Conservation (phyloP, 441 rosid species). For the Gossypium gossypioides region DNA sequence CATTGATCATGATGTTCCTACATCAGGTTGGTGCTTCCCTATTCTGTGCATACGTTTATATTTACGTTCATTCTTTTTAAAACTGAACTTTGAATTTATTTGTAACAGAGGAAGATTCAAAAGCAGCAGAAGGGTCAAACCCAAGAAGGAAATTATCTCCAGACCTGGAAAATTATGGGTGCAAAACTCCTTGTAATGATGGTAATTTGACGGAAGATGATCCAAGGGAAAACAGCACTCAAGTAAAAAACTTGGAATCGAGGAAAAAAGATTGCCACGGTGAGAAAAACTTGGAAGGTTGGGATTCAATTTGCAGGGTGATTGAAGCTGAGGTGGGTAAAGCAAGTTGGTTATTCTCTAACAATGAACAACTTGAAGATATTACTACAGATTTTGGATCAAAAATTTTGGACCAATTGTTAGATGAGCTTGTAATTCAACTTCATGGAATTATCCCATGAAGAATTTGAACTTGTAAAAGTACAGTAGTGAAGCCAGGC, state of each 20-base stretch:
- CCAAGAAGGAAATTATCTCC: slow-evolving; percentile 39
- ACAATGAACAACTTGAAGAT: slow-evolving; percentile 31
- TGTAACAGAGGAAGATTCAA: slow-evolving; percentile 26
- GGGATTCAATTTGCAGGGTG: slow-evolving; percentile 31
- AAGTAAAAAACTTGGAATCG: slow-evolving; percentile 14
- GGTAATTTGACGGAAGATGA: slow-evolving; percentile 16
- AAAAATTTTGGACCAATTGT: slow-evolving; percentile 37
- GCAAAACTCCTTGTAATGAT: slow-evolving; percentile 17
- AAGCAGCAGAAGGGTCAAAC: slow-evolving; percentile 12
- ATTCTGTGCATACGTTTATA: neutral
- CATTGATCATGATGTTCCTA: slow-evolving; percentile 21
- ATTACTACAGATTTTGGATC: slow-evolving; percentile 33
- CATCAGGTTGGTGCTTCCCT: slow-evolving; percentile 30
- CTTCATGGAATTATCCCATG: slow-evolving; percentile 4
- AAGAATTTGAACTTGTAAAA: slow-evolving; percentile 17
- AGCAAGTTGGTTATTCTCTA: slow-evolving; percentile 25
- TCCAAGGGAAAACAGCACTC: slow-evolving; percentile 8
- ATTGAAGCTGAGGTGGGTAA: slow-evolving; percentile 23
- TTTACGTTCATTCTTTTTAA: neutral
- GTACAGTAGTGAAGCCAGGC: neutral
- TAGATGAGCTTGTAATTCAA: slow-evolving; percentile 41
- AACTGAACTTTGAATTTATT: neutral
- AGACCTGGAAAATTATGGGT: slow-evolving; percentile 15
- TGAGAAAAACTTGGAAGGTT: slow-evolving; percentile 17
- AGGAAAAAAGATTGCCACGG: slow-evolving; percentile 11